These are phyloP conservation scores for Thalia dealbata DNA, from an alignment of 176 grass and related monocot species.

Conservation along the genomic window DNA sequence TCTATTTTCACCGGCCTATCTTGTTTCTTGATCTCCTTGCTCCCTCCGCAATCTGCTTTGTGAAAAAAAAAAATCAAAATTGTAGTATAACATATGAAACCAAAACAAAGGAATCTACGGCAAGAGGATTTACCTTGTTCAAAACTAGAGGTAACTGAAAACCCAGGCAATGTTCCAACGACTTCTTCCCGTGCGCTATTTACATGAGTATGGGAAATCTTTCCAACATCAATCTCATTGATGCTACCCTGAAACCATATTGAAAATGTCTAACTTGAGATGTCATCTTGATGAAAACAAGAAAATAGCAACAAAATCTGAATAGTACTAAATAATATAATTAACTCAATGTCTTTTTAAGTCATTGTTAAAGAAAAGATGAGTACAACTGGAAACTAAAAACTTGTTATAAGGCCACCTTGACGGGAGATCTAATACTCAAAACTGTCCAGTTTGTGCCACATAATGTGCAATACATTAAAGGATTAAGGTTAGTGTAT, in stretches of 20 bases:
- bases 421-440: no score
- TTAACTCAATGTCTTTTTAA: no score
- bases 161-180: background rate
- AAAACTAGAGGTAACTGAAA: conserved; percentile 5
- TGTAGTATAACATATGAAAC: conserved; percentile 19
- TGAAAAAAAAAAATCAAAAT: background rate
- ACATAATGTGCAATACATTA: no score
- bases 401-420: no score
- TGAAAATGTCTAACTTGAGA: background rate
- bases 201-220: background rate
- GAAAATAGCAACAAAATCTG: background rate
- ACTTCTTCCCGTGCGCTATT: background rate
- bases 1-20: background rate
- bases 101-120: background rate
- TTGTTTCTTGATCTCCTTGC: background rate
- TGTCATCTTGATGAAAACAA: background rate
- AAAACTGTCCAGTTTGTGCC: no score
- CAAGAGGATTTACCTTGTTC: conserved; percentile 27
- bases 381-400: no score
- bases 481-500: no score
- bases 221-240: background rate
- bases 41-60: background rate
- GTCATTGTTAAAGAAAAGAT: no score
- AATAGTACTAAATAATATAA: background rate
- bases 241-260: background rate